Conservation (phyloP, 2,329 filamentous ascomycete genomes). For the Phialemoniopsis sp. region DNA sequence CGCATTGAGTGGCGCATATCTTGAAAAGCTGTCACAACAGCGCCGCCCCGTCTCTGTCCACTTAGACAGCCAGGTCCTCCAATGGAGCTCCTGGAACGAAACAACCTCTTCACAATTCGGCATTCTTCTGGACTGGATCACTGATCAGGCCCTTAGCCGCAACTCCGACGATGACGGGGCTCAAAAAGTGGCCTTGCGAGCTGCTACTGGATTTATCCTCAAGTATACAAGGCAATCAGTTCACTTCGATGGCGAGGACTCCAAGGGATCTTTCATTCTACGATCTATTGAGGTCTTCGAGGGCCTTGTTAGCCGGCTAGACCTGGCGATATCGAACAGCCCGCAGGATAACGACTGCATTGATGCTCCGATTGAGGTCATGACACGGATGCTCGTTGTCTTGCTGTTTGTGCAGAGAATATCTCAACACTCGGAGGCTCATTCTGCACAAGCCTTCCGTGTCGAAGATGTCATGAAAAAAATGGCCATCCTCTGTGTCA, state of each 20-base stretch:
- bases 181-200: constrained; percentile 16
- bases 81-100: constrained; percentile 55
- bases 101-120: constrained; percentile 58
- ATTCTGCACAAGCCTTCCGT: constrained; percentile 30
- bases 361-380: constrained; percentile 25
- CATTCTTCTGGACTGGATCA: constrained; percentile 55
- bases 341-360: background rate
- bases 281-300: constrained; percentile 37
- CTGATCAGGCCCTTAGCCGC: constrained; percentile 29
- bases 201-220: constrained; percentile 37
- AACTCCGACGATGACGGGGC: too few species aligned
- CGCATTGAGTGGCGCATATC: constrained; percentile 15
- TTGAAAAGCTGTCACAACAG: too few species aligned
- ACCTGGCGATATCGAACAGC: constrained; percentile 10
- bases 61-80: constrained; percentile 43
- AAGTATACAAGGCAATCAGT: constrained; percentile 41
- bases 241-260: constrained; percentile 27
- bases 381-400: constrained; percentile 30
- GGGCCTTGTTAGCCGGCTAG: constrained; percentile 32
- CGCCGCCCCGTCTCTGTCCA: constrained; percentile 33
- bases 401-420: constrained; percentile 34
- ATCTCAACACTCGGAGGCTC: constrained; percentile 28
- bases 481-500: constrained; percentile 30
- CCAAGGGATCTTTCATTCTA: constrained; percentile 34
- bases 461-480: constrained; percentile 45